Base-by-base conservation (phyloP, 202 grass and related monocot genomes). In the Saccharum hybrid region DNA sequence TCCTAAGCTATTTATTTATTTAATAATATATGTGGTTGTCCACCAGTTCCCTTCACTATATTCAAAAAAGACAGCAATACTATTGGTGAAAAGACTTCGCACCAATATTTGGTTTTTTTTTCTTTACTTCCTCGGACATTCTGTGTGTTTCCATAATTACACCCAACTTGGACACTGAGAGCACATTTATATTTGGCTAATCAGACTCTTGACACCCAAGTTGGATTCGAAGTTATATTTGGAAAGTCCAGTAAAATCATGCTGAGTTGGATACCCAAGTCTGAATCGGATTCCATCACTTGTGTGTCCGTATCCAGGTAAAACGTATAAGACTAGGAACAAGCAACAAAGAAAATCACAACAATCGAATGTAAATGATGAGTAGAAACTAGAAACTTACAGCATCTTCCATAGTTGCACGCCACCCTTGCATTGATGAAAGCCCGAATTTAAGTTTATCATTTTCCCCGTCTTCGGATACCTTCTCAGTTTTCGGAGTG, bases 391-490 rank as follows among this genome's bases (percentile, higher is more conserved):
- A 86, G 36, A 78, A 74, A 92, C 90, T 87, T 71, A 97, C 94
- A 80, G 94, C 92, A 91, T 97, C 94, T 82, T 97, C 94, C 94
- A 97, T 97, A 76, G 81, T 92, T 36, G 94, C 82, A 81, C 92
- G 94, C 94, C 94, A 97, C 30, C 92, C 94, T 97, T 97, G 94
- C 94, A 94, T 94, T 14, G 91, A 97, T 48, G 94, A 97, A 62
- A 97, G 75, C 52, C 94, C 94, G 72, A 88, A 97, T 79, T 80
- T 94, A 78, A 97, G 88, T 34, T 45, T 72, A 63, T 87, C 86
- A 60, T 92, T 97, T 57, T 85, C 92, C 11, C 90, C 92, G 66
- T 94, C 84, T 88, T 97, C 94, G 26, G 94, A 97, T 89, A 86
- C 40, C 42, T 94, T 97, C 74, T 97, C 94, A 0, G 92, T 97